These are phyloP conservation scores for Syncephalastrum racemosum DNA, from an alignment of 371 early-diverging fungal genomes.

Conservation along the genomic window DNA sequence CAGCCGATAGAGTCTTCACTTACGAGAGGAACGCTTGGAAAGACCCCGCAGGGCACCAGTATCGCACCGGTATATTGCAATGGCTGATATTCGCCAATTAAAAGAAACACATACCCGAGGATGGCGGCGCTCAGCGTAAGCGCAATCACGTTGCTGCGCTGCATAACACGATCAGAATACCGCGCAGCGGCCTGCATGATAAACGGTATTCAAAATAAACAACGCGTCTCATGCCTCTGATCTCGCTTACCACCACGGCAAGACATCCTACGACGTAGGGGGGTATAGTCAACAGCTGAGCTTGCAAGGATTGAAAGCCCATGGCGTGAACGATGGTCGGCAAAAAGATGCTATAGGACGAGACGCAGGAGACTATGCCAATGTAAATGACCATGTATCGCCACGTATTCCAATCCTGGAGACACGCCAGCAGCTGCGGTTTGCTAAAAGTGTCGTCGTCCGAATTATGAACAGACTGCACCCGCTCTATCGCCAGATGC, in stretches of 20 bases:
- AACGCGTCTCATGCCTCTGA: neutral
- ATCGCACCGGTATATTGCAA: conserved; percentile 38
- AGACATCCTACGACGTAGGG: conserved; percentile 18
- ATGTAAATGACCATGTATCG: conserved; percentile 2
- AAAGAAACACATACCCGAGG: conserved; percentile 12
- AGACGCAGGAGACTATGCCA: conserved; percentile 7
- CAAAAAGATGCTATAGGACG: conserved; percentile 15
- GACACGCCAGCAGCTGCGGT: conserved; percentile 12
- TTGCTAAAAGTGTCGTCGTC: conserved; percentile 5
- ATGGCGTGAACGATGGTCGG: conserved; percentile 20
- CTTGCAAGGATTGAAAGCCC: conserved; percentile 15
- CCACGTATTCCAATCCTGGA: conserved; percentile 14
- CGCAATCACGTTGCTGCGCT: conserved; percentile 5
- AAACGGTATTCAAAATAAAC: neutral
- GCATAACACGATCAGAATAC: conserved; percentile 12
- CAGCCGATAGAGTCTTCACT: neutral
- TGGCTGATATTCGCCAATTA: conserved; percentile 15
- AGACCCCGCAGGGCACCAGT: conserved; percentile 38
- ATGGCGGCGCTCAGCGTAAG: neutral
- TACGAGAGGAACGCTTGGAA: conserved; percentile 26
- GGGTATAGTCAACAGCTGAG: conserved; percentile 22
- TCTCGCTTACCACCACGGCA: conserved; percentile 2
- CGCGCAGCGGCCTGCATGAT: conserved; percentile 3
- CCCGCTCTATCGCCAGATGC: conserved; percentile 13
- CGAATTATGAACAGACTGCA: neutral